Percentiles rank a stretch among this genome's conserved stretches.
Evolutionary conservation across 352 stramenopile species (phyloP).

Genomic region (Globisporangium polare): DNA sequence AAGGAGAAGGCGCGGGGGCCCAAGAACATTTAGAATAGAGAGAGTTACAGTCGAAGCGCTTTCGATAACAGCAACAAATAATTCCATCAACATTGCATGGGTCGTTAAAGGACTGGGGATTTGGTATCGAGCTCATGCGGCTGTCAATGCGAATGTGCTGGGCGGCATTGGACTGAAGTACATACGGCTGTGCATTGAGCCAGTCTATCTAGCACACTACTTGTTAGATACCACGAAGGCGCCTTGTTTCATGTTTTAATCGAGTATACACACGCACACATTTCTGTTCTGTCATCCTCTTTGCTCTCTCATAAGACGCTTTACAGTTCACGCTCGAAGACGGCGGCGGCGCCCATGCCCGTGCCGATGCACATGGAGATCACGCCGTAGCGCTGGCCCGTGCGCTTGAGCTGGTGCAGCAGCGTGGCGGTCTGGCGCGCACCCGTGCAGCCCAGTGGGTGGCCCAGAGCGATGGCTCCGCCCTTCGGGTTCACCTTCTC

Average conservation of each 20-base stretch:
- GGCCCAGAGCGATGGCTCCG: constrained; percentile 86
- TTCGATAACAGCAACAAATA: too few species aligned
- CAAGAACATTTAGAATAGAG: constrained; percentile 19
- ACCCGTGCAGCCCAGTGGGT: constrained; percentile 88
- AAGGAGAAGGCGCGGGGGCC: constrained; percentile 43
- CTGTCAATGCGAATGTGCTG: too few species aligned
- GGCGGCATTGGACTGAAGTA: too few species aligned
- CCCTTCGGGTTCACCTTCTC: constrained; percentile 90
- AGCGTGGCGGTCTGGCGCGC: constrained; percentile 90
- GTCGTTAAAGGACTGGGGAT: neutral
- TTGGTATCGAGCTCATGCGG: neutral
- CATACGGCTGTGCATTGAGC: too few species aligned
- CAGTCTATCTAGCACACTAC: too few species aligned
- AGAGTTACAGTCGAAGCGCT: neutral
- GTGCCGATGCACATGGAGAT: constrained; percentile 96
- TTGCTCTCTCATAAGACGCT: neutral
- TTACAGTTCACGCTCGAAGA: constrained; percentile 83
- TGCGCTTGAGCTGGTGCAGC: constrained; percentile 89
- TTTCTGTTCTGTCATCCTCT: neutral
- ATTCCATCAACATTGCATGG: neutral
- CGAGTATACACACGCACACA: neutral
- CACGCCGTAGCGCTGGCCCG: constrained; percentile 80
- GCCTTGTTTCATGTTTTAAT: neutral
- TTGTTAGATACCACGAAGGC: neutral
- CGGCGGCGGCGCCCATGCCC: constrained; percentile 91